Evolutionary conservation across 805 yeast genomes (phyloP).

Genomic region (Wickerhamomyces canadensis): DNA sequence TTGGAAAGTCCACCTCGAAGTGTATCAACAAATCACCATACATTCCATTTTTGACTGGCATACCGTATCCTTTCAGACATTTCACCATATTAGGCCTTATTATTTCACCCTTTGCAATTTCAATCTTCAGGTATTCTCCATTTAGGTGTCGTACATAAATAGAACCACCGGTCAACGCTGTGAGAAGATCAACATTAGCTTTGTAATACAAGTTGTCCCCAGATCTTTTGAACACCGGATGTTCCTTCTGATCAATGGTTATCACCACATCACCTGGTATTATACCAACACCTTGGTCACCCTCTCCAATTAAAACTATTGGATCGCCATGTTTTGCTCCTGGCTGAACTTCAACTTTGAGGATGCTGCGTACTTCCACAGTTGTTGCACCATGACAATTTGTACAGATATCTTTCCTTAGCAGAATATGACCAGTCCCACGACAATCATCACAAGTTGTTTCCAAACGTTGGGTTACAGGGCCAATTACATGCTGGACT

Average conservation of each 20-base stretch:
- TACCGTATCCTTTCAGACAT: constrained; percentile 47
- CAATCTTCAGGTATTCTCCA: constrained; percentile 32
- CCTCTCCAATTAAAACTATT: constrained; percentile 51
- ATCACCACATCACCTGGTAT: constrained; percentile 67
- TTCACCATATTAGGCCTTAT: constrained; percentile 44
- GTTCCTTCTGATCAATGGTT: constrained; percentile 36
- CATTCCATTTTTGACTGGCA: constrained; percentile 40
- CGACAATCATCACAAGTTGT: constrained; percentile 40
- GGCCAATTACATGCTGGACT: constrained; percentile 39
- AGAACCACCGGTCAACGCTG: constrained; percentile 55
- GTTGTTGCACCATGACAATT: constrained; percentile 42
- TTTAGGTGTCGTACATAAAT: constrained; percentile 33
- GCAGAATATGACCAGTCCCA: constrained; percentile 35
- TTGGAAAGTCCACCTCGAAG: constrained; percentile 57
- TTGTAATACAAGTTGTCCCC: constrained; percentile 40
- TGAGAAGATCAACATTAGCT: constrained; percentile 42
- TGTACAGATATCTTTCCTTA: constrained; percentile 30
- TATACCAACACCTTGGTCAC: constrained; percentile 55
- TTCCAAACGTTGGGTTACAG: constrained; percentile 36
- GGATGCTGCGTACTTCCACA: constrained; percentile 41
- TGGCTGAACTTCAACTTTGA: constrained; percentile 47
- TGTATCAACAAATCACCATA: constrained; percentile 54
- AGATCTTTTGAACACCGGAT: constrained; percentile 34
- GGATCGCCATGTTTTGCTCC: constrained; percentile 51
- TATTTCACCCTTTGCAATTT: constrained; percentile 45